A percentile compares a stretch with the other conserved stretches of the same genome.
phyloP scores from a whole-genome alignment of 768 basidiomycete species.

The Lentinula edodes region DNA sequence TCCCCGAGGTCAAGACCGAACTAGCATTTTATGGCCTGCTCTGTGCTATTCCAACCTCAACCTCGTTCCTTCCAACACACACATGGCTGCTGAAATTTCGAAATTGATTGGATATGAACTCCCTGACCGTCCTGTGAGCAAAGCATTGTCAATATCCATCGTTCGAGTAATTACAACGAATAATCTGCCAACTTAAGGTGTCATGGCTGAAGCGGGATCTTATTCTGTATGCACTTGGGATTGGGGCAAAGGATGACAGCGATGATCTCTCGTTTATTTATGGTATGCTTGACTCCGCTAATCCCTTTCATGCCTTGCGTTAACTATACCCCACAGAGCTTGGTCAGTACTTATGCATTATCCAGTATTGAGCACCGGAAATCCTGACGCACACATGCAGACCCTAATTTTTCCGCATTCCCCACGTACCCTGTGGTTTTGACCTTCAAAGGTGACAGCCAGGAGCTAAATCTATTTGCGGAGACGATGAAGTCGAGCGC shows the following conservation, averaged over 20 bases:
- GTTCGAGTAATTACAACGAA: neutral
- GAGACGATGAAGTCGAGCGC: conserved; percentile 37
- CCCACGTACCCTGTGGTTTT: conserved; percentile 87
- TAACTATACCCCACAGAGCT: neutral
- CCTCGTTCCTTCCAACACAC: neutral
- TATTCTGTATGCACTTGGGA: conserved; percentile 71
- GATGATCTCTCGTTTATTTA: conserved; percentile 69
- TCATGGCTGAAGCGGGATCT: conserved; percentile 83
- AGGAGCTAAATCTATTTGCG: conserved; percentile 71
- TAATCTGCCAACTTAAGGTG: conserved; percentile 43
- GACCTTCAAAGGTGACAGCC: conserved; percentile 58
- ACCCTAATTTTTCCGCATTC: conserved; percentile 66
- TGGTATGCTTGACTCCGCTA: conserved; percentile 35
- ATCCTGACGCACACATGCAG: conserved; percentile 24
- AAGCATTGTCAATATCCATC: neutral
- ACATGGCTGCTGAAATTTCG: conserved; percentile 54
- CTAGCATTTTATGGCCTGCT: neutral
- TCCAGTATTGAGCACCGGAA: neutral
- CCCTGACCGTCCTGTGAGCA: conserved; percentile 48
- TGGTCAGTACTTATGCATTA: neutral
- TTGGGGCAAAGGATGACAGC: conserved; percentile 61
- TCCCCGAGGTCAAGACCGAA: conserved; percentile 1
- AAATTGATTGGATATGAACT: conserved; percentile 59
- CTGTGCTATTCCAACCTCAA: neutral
- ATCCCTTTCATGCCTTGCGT: neutral